Conservation (phyloP, 2,329 filamentous ascomycete genomes). For the Tympanopsis confertula region DNA sequence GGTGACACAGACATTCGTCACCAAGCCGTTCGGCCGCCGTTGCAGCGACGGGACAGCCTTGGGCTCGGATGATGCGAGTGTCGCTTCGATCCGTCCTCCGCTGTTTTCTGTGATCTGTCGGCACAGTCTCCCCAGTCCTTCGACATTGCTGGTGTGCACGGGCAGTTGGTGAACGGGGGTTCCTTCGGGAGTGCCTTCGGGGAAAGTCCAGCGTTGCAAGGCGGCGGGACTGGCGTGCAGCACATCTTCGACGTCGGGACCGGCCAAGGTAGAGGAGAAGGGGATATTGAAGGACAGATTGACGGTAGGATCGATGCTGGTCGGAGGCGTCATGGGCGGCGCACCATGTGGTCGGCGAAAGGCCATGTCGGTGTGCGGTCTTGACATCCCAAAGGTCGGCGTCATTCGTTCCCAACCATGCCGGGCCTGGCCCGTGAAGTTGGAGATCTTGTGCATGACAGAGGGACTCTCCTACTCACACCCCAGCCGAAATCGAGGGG, state of each 20-base stretch:
- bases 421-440: constrained; percentile 2
- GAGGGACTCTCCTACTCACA: not conserved
- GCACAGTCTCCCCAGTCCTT: constrained; percentile 68
- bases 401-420: constrained; percentile 4
- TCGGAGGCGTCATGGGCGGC: constrained; percentile 52
- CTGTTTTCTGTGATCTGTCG: constrained; percentile 61
- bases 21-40: constrained; percentile 12
- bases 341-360: constrained; percentile 39
- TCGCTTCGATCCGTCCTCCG: constrained; percentile 65
- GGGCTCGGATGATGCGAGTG: constrained; percentile 71
- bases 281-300: constrained; percentile 96
- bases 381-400: constrained; percentile 29
- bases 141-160: constrained; percentile 80
- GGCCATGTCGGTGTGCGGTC: constrained; percentile 34
- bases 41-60: constrained; percentile 53
- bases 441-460: constrained; percentile 10
- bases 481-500: not conserved
- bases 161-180: constrained; percentile 80
- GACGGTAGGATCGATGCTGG: constrained; percentile 65
- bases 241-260: constrained; percentile 88
- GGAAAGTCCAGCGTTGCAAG: constrained; percentile 84
- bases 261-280: constrained; percentile 82
- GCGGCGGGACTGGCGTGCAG: constrained; percentile 83
- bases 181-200: constrained; percentile 73
- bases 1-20: constrained; percentile 83